Evolutionary conservation across 2,329 filamentous ascomycete species (phyloP).

Genomic region (Pestalotiopsis sp.): DNA sequence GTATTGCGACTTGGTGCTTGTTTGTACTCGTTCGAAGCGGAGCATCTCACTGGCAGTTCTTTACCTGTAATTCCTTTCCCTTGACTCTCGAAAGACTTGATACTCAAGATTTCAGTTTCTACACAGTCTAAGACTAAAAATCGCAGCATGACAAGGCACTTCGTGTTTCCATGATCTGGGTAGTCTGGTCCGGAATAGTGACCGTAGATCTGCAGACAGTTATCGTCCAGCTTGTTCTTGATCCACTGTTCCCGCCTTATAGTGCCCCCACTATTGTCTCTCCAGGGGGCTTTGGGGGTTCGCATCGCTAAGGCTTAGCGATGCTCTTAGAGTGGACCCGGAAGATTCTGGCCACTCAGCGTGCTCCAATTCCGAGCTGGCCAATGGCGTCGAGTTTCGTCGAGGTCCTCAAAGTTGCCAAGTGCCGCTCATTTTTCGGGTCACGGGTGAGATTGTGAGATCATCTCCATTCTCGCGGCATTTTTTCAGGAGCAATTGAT

Average conservation of each 20-base stretch:
- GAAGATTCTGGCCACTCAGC: background rate
- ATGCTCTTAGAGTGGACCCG: background rate
- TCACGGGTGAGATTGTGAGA: too few relatives aligned
- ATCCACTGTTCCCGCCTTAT: constrained; percentile 1
- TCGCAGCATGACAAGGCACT: background rate
- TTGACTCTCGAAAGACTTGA: background rate
- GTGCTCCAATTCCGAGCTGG: background rate
- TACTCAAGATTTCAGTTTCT: background rate
- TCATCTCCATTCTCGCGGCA: too few relatives aligned
- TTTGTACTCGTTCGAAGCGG: background rate
- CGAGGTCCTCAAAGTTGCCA: background rate
- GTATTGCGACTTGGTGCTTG: background rate
- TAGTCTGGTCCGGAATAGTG: background rate
- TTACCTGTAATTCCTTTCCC: background rate
- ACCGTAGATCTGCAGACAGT: background rate
- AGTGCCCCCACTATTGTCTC: background rate
- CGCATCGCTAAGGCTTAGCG: background rate
- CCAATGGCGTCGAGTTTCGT: background rate
- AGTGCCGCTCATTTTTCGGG: background rate
- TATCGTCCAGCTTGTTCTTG: background rate
- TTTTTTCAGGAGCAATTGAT: too few relatives aligned
- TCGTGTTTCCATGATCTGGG: background rate
- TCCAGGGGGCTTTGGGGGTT: background rate
- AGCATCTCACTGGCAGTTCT: background rate
- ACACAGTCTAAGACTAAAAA: background rate